Conservation (phyloP, 768 basidiomycete genomes). For the Amyloporia xantha region DNA sequence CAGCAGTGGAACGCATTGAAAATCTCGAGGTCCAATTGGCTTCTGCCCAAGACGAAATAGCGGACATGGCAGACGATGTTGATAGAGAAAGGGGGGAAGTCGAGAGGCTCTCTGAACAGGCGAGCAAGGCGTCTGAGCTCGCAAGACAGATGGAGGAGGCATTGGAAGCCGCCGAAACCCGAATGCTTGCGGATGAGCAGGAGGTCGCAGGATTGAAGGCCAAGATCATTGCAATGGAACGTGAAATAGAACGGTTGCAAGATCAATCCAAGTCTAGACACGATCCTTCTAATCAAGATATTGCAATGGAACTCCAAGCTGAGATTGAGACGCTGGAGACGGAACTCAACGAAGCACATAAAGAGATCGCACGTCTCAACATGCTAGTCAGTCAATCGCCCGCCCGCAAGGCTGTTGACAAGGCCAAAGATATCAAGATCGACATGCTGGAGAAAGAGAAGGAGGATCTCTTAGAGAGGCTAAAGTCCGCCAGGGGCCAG, state of each 20-base stretch:
- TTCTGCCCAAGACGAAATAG: slow-evolving; percentile 38
- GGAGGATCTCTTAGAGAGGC: slow-evolving; percentile 66
- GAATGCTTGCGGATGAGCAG: slow-evolving; percentile 58
- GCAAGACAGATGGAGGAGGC: slow-evolving; percentile 70
- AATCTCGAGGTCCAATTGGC: slow-evolving; percentile 51
- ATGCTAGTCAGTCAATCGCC: slow-evolving; percentile 65
- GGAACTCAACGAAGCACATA: slow-evolving; percentile 72
- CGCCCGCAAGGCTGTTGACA: slow-evolving; percentile 69
- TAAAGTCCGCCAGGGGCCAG: slow-evolving; percentile 50
- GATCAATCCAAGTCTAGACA: slow-evolving; percentile 21
- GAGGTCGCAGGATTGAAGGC: slow-evolving; percentile 42
- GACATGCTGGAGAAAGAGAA: slow-evolving; percentile 72
- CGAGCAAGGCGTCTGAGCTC: slow-evolving; percentile 46
- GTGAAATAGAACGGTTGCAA: slow-evolving; percentile 34
- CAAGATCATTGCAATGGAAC: slow-evolving; percentile 49
- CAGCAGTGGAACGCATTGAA: slow-evolving; percentile 46
- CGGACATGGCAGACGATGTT: slow-evolving; percentile 36
- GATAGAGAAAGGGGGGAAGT: slow-evolving; percentile 43
- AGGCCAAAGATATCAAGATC: slow-evolving; percentile 69
- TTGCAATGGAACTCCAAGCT: slow-evolving; percentile 34
- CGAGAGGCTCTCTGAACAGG: slow-evolving; percentile 47
- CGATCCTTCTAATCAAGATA: slow-evolving; percentile 16
- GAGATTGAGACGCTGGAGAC: slow-evolving; percentile 64
- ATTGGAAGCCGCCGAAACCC: slow-evolving; percentile 64
- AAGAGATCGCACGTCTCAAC: slow-evolving; percentile 67